Evolutionary conservation across 1,284 basidiomycete genomes (phyloP), one percentile per base, ranked within the genome.

Genomic region (Leccinum colubrinum): DNA sequence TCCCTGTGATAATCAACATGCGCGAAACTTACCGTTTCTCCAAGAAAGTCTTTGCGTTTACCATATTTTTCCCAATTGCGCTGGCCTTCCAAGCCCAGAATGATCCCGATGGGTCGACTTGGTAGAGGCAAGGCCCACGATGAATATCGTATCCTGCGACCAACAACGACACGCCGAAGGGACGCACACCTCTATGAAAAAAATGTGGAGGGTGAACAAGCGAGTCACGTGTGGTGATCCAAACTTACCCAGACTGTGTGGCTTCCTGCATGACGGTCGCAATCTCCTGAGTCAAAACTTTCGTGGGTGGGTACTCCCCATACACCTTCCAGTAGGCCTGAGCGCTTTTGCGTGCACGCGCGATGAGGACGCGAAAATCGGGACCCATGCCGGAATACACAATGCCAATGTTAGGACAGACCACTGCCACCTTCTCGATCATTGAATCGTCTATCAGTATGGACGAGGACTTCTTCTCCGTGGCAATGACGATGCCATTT

Each of bases 21-120:
- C 64, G 64, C 63, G 59, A 69, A 52, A 77, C 87, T 70, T 69
- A 95, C 93, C 95, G 86, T 80, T 99, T 99, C 80, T 99, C 97
- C 67, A 99, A 78, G 79, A 99, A 99, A 2, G 97, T 98, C 80
- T 99, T 99, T 59, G 96, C 97, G 73, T 99, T 99, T 59, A 95
- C 89, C 94, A 98, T 98, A 79, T 99, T 99, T 82, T 99, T 99
- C 46, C 97, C 97, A 71, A 99, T 99, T 14, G 97, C 97, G 74
- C 94, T 97, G 12, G 97, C 97, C 78, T 99, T 99, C 97, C 97
- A 99, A 57, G 97, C 96, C 96, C 96, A 98, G 79, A 95, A 99
- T 55, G 94, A 95, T 54, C 97, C 97, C 54, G 95, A 97, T 17
- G 97, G 97, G 80, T 99, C 97, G 59, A 99, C 97, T 78, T 99